A percentile compares a stretch with the other conserved stretches of the same genome.
Conservation (phyloP, 2,329 filamentous ascomycete species). For the Byssochlamys sp. region DNA sequence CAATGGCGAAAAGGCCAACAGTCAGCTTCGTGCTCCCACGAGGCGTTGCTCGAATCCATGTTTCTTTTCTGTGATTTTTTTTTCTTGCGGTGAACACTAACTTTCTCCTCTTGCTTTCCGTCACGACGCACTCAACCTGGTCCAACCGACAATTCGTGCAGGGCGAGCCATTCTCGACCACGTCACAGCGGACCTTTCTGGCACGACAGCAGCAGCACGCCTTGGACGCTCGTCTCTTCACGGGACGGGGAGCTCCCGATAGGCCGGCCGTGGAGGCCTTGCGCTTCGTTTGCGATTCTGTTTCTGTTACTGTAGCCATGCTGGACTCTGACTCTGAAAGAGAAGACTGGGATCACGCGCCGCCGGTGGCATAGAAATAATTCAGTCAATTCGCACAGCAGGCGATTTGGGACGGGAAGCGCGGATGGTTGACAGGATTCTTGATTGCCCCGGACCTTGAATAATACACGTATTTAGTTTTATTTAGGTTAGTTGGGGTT, state of each 20-base stretch:
- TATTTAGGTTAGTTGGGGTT: constrained; percentile 11
- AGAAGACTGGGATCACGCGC: neutral
- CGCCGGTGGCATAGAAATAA: neutral
- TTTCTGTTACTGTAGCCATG: constrained; percentile 15
- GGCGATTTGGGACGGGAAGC: too few species aligned
- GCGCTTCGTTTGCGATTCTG: constrained; percentile 41
- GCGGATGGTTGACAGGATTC: too few species aligned
- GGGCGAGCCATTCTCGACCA: constrained; percentile 72
- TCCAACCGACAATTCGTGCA: constrained; percentile 71
- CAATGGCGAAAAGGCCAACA: neutral
- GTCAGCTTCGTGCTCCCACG: neutral
- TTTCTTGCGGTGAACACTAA: constrained; percentile 16
- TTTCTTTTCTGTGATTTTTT: neutral
- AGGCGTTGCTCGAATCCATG: neutral
- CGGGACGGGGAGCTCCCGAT: constrained; percentile 45
- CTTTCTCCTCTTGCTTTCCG: constrained; percentile 69
- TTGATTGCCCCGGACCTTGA: too few species aligned
- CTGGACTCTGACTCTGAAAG: neutral
- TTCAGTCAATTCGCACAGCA: neutral
- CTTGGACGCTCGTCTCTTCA: constrained; percentile 80
- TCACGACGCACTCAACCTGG: constrained; percentile 49
- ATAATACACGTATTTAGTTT: too few species aligned
- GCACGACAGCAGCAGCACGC: constrained; percentile 82
- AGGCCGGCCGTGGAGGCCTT: constrained; percentile 50
- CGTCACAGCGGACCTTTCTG: constrained; percentile 87